These are phyloP conservation scores for Lepiota venenata DNA, from an alignment of 768 basidiomycete genomes.

Conservation along the genomic window DNA sequence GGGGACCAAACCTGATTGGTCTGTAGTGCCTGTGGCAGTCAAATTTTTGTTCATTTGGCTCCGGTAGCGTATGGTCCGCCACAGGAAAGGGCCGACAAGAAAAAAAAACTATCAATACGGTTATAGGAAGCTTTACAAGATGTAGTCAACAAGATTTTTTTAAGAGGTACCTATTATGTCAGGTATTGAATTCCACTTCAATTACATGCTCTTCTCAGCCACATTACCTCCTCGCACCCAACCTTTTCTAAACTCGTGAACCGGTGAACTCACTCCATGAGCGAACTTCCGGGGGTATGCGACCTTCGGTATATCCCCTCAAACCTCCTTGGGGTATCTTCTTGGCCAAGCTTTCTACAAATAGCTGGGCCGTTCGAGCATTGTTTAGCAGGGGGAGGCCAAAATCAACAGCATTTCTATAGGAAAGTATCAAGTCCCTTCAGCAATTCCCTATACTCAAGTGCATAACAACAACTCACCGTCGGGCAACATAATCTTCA, in stretches of 20 bases:
- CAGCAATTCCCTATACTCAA: conserved; percentile 3
- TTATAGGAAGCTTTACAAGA: not conserved
- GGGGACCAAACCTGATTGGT: too few species aligned
- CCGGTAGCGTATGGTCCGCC: too few species aligned
- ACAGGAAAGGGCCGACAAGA: not conserved
- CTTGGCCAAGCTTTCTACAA: conserved; percentile 83
- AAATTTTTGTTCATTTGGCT: too few species aligned
- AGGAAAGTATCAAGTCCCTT: conserved; percentile 4
- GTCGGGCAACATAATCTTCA: conserved; percentile 95
- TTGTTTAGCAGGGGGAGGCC: conserved; percentile 92
- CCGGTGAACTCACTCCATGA: conserved; percentile 93
- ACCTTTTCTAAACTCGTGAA: conserved; percentile 45
- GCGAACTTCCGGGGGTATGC: conserved; percentile 85
- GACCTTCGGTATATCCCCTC: conserved; percentile 79
- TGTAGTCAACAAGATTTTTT: not conserved
- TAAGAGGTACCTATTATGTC: not conserved
- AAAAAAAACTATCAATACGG: not conserved
- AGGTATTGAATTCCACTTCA: not conserved
- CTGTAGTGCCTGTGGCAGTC: too few species aligned
- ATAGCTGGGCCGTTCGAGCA: conserved; percentile 82
- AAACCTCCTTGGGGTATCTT: conserved; percentile 83
- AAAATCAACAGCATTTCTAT: conserved; percentile 92
- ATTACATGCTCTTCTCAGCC: not conserved
- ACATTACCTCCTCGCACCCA: not conserved
- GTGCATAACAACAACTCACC: conserved; percentile 40